phyloP scores from a whole-genome alignment of 2,329 filamentous ascomycete genomes.

The Bipolaris zeicola region DNA sequence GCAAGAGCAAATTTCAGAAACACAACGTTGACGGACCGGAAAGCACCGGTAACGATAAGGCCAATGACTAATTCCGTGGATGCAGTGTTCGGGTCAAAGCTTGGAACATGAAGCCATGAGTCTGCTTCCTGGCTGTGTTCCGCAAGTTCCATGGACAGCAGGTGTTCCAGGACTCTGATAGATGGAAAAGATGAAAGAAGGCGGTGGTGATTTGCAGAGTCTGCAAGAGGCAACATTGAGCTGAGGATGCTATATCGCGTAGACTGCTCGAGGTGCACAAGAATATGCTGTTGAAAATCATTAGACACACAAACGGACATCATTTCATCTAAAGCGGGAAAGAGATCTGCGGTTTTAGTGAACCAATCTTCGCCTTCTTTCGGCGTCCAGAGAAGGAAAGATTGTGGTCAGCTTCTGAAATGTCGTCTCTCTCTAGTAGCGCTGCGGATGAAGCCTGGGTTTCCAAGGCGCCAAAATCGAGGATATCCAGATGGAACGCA shows the following conservation, averaged over 20 bases:
- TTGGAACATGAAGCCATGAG: not conserved
- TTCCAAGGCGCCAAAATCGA: not conserved
- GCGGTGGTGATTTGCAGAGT: not conserved
- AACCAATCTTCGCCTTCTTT: not conserved
- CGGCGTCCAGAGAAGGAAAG: not conserved
- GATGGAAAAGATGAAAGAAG: not conserved
- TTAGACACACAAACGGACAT: not conserved
- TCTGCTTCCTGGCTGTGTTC: not conserved
- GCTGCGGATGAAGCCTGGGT: not conserved
- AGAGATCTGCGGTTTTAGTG: not conserved
- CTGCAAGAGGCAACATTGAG: not conserved
- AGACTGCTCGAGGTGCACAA: not conserved
- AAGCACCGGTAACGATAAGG: not conserved
- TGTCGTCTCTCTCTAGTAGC: not conserved
- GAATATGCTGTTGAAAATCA: not conserved
- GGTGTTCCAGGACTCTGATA: not conserved
- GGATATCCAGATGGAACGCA: not conserved
- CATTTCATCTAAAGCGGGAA: not conserved
- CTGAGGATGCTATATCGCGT: not conserved
- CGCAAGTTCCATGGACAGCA: not conserved
- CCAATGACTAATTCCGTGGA: not conserved
- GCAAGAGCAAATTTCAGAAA: not conserved
- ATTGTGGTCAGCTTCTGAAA: not conserved
- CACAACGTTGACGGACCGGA: not conserved
- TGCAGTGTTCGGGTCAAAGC: not conserved